Conservation (phyloP, 163 green algal species). For the Coccomyxa subellipsoidea region DNA sequence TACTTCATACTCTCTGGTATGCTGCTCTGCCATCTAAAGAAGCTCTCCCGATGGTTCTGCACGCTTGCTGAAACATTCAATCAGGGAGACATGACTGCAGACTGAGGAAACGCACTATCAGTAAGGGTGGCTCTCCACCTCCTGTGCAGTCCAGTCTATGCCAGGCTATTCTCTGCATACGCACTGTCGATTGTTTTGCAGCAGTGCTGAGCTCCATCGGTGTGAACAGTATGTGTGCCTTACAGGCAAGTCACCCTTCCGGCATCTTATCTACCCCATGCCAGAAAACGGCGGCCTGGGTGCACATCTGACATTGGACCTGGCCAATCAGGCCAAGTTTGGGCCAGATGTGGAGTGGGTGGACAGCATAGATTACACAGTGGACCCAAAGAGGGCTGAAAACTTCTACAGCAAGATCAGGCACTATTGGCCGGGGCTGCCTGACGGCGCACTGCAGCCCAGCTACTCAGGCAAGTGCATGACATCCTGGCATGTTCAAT, state of each 20-base stretch:
- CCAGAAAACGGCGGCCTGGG: constrained; percentile 77
- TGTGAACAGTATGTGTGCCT: too few species aligned
- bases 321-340: constrained; percentile 69
- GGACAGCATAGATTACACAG: constrained; percentile 54
- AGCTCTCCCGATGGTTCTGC: too few species aligned
- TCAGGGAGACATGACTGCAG: too few species aligned
- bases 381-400: constrained; percentile 45
- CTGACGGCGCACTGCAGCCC: constrained; percentile 57
- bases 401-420: constrained; percentile 68
- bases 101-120: too few species aligned
- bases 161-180: too few species aligned
- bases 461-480: constrained; percentile 58
- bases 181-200: too few species aligned
- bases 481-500: neutral
- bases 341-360: constrained; percentile 89
- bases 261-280: constrained; percentile 83
- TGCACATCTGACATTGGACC: constrained; percentile 83
- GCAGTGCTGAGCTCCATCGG: too few species aligned
- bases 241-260: constrained; percentile 53
- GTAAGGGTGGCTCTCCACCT: too few species aligned
- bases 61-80: neutral
- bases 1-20: constrained; percentile 61
- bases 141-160: too few species aligned
- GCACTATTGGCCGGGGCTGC: constrained; percentile 68
- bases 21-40: neutral